phyloP scores from a whole-genome alignment of 2,329 filamentous ascomycete genomes.

The Mariannaea sp. region DNA sequence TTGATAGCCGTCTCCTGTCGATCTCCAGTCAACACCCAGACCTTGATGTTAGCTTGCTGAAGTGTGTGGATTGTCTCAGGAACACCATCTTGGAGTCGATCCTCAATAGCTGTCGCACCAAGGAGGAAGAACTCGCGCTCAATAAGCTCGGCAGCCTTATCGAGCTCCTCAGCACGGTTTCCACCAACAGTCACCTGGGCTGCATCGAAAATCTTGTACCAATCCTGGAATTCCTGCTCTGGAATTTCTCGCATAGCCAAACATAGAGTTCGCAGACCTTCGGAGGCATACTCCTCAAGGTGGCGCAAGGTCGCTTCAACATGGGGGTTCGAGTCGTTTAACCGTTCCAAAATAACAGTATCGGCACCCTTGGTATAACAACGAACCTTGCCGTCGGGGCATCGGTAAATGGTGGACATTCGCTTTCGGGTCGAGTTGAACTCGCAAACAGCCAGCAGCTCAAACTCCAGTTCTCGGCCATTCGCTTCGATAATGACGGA shows the following conservation, averaged over 20 bases:
- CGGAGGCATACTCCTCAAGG: constrained; percentile 97
- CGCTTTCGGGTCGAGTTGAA: constrained; percentile 94
- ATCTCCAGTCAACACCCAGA: constrained; percentile 98
- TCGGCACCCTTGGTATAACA: constrained; percentile 97
- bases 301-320: constrained; percentile 91
- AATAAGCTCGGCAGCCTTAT: constrained; percentile 95
- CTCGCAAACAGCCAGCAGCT: constrained; percentile 94
- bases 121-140: constrained; percentile 90
- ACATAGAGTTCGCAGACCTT: constrained; percentile 92
- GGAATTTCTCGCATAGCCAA: constrained; percentile 92
- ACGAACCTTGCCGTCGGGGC: constrained; percentile 91
- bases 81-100: constrained; percentile 94
- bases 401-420: constrained; percentile 97
- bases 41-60: constrained; percentile 95
- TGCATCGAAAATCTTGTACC: constrained; percentile 83
- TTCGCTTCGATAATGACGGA: constrained; percentile 82
- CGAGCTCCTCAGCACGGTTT: constrained; percentile 90
- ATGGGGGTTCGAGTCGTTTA: constrained; percentile 81
- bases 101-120: constrained; percentile 95
- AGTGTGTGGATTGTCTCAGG: constrained; percentile 97
- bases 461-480: constrained; percentile 78
- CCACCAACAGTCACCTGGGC: constrained; percentile 90
- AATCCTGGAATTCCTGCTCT: constrained; percentile 86
- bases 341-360: constrained; percentile 92
- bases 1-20: constrained; percentile 99